phyloP scores from a whole-genome alignment of 495 filamentous ascomycete species.

The Tuber umbilicatum region DNA sequence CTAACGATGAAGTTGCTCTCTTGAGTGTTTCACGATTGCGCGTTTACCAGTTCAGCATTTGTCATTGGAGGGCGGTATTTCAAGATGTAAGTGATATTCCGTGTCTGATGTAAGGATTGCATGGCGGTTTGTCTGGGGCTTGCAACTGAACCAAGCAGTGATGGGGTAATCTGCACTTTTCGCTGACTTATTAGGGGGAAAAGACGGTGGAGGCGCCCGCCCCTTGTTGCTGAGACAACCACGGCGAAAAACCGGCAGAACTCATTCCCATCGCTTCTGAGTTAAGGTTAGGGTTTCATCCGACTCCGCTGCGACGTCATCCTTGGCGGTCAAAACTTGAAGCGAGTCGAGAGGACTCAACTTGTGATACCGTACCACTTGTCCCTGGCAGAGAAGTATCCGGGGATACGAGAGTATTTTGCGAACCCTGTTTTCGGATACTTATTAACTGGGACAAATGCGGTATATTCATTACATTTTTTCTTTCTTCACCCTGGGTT shows the following conservation, averaged over 20 bases:
- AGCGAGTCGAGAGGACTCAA: too few species aligned
- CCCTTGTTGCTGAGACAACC: neutral
- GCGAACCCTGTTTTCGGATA: too few species aligned
- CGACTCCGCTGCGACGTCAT: neutral
- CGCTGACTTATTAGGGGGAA: neutral
- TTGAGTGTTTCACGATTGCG: neutral
- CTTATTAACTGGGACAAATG: too few species aligned
- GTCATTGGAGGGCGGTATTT: too few species aligned
- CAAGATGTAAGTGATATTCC: neutral
- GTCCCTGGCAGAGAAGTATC: too few species aligned
- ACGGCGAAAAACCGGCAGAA: too few species aligned
- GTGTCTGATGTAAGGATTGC: neutral
- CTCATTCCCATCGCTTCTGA: neutral
- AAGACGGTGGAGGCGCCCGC: neutral
- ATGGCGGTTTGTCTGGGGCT: neutral
- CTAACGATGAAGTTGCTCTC: neutral
- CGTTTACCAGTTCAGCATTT: neutral
- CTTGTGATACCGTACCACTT: too few species aligned
- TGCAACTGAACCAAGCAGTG: neutral
- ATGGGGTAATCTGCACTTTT: neutral
- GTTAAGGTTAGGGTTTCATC: neutral
- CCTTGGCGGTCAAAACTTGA: neutral
- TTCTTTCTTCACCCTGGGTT: too few species aligned
- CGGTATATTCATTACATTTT: too few species aligned
- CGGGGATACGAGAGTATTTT: too few species aligned